phyloP scores from a whole-genome alignment of 2,329 filamentous ascomycete genomes.

The Aspergillus nomiae region DNA sequence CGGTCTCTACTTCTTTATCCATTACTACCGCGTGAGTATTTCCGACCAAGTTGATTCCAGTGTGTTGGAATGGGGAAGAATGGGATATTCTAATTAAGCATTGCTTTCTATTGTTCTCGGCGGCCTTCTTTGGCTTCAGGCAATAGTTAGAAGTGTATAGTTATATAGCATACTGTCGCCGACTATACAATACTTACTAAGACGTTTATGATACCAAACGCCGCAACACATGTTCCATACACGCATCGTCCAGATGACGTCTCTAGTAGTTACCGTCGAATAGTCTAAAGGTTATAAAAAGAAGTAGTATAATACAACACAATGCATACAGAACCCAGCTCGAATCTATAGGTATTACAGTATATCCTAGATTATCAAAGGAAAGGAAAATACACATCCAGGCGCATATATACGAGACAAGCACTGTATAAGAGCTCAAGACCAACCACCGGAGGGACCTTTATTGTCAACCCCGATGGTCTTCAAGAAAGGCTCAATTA shows the following conservation, averaged over 20 bases:
- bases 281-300: not conserved
- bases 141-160: not conserved
- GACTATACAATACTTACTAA: not conserved
- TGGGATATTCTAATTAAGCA: not conserved
- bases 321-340: not conserved
- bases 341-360: not conserved
- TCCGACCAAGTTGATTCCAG: not conserved
- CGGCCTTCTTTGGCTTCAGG: not conserved
- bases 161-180: not conserved
- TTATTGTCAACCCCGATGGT: slow-evolving; percentile 37
- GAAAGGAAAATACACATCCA: not conserved
- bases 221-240: not conserved
- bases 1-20: not conserved
- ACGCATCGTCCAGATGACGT: not conserved
- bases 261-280: not conserved
- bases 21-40: not conserved
- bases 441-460: slow-evolving; percentile 34
- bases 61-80: not conserved
- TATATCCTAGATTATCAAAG: not conserved
- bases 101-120: not conserved
- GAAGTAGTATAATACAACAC: not conserved
- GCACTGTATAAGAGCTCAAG: slow-evolving; percentile 4
- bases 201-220: not conserved
- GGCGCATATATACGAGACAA: not conserved
- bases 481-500: slow-evolving; percentile 71